These are phyloP conservation scores for Herpetomonas muscarum DNA, from an alignment of 208 protist species.

Conservation along the genomic window DNA sequence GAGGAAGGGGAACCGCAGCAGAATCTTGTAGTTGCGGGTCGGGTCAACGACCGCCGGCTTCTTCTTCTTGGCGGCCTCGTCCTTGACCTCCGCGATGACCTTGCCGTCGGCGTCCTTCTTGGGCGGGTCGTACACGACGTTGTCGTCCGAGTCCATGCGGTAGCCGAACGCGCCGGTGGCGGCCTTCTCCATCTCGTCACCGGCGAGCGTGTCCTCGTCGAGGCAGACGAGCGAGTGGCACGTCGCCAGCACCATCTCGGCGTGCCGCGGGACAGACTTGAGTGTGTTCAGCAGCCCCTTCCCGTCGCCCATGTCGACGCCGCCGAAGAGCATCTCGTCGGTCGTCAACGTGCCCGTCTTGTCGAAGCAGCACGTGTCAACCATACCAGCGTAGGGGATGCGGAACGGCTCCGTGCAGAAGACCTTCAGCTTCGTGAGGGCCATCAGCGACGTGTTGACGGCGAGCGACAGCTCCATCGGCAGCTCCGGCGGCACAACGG, in stretches of 20 bases:
- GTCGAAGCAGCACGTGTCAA: slow-evolving; percentile 99
- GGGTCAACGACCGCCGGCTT: slow-evolving; percentile 7
- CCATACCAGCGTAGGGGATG: slow-evolving; percentile 98
- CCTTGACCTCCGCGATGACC: neutral
- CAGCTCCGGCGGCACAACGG: slow-evolving; percentile 99
- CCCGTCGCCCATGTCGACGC: slow-evolving; percentile 85
- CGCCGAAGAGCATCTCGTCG: slow-evolving; percentile 93
- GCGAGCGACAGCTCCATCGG: slow-evolving; percentile 99
- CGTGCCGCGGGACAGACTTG: slow-evolving; percentile 53
- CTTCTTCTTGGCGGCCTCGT: slow-evolving; percentile 9
- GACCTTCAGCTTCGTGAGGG: slow-evolving; percentile 87
- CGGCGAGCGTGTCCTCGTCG: slow-evolving; percentile 83
- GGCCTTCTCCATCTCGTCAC: slow-evolving; percentile 97
- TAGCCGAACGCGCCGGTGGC: slow-evolving; percentile 89
- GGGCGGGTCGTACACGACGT: slow-evolving; percentile 64
- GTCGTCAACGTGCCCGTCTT: slow-evolving; percentile 99
- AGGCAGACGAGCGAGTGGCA: slow-evolving; percentile 90
- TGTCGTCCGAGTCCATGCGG: slow-evolving; percentile 62
- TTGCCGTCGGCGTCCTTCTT: slow-evolving; percentile 13
- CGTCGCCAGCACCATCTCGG: slow-evolving; percentile 82
- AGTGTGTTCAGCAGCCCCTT: slow-evolving; percentile 86
- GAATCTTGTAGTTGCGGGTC: slow-evolving; percentile 58
- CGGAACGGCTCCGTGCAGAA: slow-evolving; percentile 99
- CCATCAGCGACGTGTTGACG: slow-evolving; percentile 96
- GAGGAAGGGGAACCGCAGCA: slow-evolving; percentile 93